Percentiles rank a stretch among this genome's conserved stretches.
phyloP scores from a whole-genome alignment of 2,329 filamentous ascomycete genomes.

The Basipetospora chlamydospora region DNA sequence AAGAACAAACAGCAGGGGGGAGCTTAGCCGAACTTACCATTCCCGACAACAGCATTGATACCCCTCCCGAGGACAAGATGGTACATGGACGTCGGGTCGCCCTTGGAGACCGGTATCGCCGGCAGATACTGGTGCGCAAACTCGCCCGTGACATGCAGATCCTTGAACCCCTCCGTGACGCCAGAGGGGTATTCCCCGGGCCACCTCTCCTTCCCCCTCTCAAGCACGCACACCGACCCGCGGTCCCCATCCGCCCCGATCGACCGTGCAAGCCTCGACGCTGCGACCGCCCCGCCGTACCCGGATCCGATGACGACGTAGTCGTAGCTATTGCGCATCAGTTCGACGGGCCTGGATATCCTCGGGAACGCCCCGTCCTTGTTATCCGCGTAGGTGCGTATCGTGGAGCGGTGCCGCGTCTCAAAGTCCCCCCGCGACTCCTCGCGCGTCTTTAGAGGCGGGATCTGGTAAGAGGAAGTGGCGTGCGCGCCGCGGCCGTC shows the following conservation, averaged over 20 bases:
- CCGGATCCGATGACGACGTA: slow-evolving; percentile 54
- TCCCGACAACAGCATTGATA: slow-evolving; percentile 46
- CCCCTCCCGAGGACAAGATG: slow-evolving; percentile 48
- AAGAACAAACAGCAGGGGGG: too few species aligned
- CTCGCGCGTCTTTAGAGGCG: too few species aligned
- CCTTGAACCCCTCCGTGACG: slow-evolving; percentile 27
- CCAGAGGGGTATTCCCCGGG: slow-evolving; percentile 48
- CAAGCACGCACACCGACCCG: slow-evolving; percentile 48
- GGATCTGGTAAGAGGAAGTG: too few species aligned
- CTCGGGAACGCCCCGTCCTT: slow-evolving; percentile 32
- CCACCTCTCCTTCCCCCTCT: slow-evolving; percentile 51
- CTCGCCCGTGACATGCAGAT: slow-evolving; percentile 43
- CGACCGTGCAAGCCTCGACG: slow-evolving; percentile 45
- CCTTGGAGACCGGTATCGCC: slow-evolving; percentile 23
- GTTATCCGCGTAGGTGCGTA: too few species aligned
- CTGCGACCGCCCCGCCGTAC: slow-evolving; percentile 53
- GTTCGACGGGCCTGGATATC: slow-evolving; percentile 40
- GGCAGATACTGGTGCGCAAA: slow-evolving; percentile 26
- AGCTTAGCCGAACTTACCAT: slow-evolving; percentile 33
- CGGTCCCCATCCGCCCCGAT: slow-evolving; percentile 14
- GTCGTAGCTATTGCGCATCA: slow-evolving; percentile 45
- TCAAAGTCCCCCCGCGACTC: too few species aligned
- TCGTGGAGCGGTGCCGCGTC: too few species aligned
- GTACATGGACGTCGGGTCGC: slow-evolving; percentile 46
- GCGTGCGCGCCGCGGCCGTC: too few species aligned